Base-by-base conservation (phyloP, 495 filamentous ascomycete genomes). In the Talaromyces stipitatus region DNA sequence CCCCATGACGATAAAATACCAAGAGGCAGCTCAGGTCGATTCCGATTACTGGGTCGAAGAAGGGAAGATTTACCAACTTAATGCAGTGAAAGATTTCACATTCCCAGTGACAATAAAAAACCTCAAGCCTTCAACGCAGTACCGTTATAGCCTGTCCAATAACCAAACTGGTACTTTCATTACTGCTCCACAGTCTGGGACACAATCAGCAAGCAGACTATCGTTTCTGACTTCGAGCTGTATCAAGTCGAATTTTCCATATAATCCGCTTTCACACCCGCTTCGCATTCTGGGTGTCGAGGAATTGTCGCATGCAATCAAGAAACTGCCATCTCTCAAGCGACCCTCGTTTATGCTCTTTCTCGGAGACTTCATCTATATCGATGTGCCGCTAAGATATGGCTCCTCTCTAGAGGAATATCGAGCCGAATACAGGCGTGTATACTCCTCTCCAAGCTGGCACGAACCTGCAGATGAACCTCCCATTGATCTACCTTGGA, bases 341-440 rank as follows among this genome's bases (percentile, higher is more conserved):
- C 70, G 67, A 16, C 74, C 75, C 12, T 80, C 90, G 0, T 97
- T 98, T 61, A 97, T 98, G 92, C 80, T 98, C 23, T 98, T 98
- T 77, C 83, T 98, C 0, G 94, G 92, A n/a, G 94, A 98, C 66
- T 98, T 97, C 68, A 96, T 98, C 67, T 98, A 98, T 67, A 85
- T 95, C 59, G 94, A 98, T 58, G 90, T 97, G 0, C 94, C 94
- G 0, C 77, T 81, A 27, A 84, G 86, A 32, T 87, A 90, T 61
- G 91, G 90, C 11, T 83, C 77, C 18, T 77, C 81, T 3, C 73
- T 80, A 9, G 83, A 88, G 46, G 83, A 86, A 64, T 97, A 97
- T 70, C 85, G 94, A 30, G 79, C 87, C 59, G 90, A 96, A 66
- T 98, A 98, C 68, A 86, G 92, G 23, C 89, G 92, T 61, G 82